A percentile compares a stretch with the other conserved stretches of the same genome.
Conservation (phyloP, 352 stramenopile species). For the Phytophthora pistaciae region DNA sequence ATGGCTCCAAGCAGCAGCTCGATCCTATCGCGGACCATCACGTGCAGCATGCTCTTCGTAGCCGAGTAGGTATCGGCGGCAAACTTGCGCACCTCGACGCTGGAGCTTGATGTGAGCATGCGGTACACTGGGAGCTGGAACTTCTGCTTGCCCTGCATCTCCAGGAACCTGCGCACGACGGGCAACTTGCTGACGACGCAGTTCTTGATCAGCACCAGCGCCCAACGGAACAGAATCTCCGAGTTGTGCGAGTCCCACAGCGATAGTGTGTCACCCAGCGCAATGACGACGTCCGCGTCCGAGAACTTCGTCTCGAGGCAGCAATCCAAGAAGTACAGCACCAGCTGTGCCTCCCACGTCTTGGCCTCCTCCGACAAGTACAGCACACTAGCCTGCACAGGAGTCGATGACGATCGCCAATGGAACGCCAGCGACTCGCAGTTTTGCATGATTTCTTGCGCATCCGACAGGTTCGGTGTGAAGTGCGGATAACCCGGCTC, state of each 20-base stretch:
- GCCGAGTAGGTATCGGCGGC: slow-evolving; percentile 52
- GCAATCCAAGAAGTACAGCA: slow-evolving; percentile 80
- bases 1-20: slow-evolving; percentile 55
- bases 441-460: slow-evolving; percentile 73
- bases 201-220: slow-evolving; percentile 75
- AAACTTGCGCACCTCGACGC: slow-evolving; percentile 49
- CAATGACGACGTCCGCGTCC: slow-evolving; percentile 49
- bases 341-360: slow-evolving; percentile 61
- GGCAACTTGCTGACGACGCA: slow-evolving; percentile 48
- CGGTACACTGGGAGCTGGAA: slow-evolving; percentile 83
- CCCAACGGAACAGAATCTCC: slow-evolving; percentile 77
- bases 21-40: slow-evolving; percentile 83
- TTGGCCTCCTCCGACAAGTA: slow-evolving; percentile 72
- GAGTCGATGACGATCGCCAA: slow-evolving; percentile 58
- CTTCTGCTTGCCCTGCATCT: slow-evolving; percentile 84
- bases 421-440: slow-evolving; percentile 75
- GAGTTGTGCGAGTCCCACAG: slow-evolving; percentile 70
- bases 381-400: slow-evolving; percentile 69
- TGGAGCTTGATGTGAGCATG: slow-evolving; percentile 55
- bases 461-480: slow-evolving; percentile 68
- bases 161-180: slow-evolving; percentile 63
- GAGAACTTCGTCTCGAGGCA: slow-evolving; percentile 60
- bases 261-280: slow-evolving; percentile 58
- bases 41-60: slow-evolving; percentile 63
- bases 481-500: slow-evolving; percentile 67